Evolutionary conservation across 805 yeast genomes (phyloP).

Genomic region (Starmerella kuoi): DNA sequence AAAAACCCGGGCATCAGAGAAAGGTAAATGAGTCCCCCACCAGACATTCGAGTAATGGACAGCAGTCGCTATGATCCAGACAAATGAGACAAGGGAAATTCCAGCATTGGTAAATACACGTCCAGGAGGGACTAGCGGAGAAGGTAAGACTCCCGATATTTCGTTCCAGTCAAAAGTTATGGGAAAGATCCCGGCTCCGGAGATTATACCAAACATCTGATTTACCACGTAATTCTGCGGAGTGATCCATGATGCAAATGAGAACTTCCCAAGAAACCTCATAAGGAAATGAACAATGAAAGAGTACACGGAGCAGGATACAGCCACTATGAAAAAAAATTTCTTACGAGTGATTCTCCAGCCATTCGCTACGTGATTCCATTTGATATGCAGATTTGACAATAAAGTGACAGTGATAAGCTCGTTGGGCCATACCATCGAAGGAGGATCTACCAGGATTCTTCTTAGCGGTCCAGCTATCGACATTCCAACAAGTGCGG

Average conservation of each 20-base stretch:
- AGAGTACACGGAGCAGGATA: conserved; percentile 37
- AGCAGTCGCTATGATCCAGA: conserved; percentile 45
- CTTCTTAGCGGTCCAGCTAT: conserved; percentile 51
- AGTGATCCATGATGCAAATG: conserved; percentile 53
- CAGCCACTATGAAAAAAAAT: conserved; percentile 37
- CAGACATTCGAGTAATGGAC: conserved; percentile 44
- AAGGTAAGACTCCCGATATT: conserved; percentile 42
- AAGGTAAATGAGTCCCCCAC: conserved; percentile 50
- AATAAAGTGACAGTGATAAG: conserved; percentile 48
- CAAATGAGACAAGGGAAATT: conserved; percentile 38
- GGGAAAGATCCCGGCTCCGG: conserved; percentile 57
- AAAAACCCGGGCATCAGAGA: conserved; percentile 35
- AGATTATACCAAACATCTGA: conserved; percentile 48
- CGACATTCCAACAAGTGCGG: conserved; percentile 57
- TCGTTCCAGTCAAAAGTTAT: conserved; percentile 60
- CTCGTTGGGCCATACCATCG: conserved; percentile 58
- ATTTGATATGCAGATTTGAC: conserved; percentile 39
- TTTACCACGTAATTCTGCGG: conserved; percentile 48
- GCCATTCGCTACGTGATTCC: conserved; percentile 43
- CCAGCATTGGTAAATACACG: conserved; percentile 35
- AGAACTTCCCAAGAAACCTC: conserved; percentile 45
- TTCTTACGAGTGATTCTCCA: conserved; percentile 46
- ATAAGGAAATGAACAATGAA: conserved; percentile 53
- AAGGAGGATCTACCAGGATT: conserved; percentile 48
- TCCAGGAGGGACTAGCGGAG: conserved; percentile 55